Evolutionary conservation across 352 stramenopile species (phyloP), one percentile per base, ranked within the genome.

Genomic region (Pythium dissimile): DNA sequence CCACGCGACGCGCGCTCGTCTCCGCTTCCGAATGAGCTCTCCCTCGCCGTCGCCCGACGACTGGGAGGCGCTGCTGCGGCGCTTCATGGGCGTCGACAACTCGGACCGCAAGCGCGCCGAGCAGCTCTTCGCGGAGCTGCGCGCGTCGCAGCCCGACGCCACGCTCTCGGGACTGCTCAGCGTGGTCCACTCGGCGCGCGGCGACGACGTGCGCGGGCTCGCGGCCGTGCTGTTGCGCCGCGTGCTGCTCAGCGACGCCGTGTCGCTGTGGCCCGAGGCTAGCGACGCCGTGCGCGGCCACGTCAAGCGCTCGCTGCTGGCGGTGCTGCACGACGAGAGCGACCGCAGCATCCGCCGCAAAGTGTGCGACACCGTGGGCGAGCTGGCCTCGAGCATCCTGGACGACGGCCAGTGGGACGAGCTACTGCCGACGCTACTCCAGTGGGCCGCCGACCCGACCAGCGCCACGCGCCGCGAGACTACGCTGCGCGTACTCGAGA

Each of bases 341-440:
- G 84, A 93, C 59, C 75, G 77, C 44, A 84, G 84, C 56, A 92
- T 94, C 61, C 80, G 84, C 13, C 80, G 84, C 31, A 90, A 92
- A 48, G 77, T 92, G 43, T 92, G 84, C 55, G 84, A 94, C 60
- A 94, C 78, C 11, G 84, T 94, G 31, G 84, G 84, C 39, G 84
- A 94, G 43, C 62, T 94, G 37, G 84, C 81, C 54, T 86, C 69
- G 60, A 86, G 72, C 44, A 86, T 94, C 62, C 52, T 94, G 15
- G 84, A 92, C 26, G 80, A 94, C 64, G 78, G 73, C 21, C 80
- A 94, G 51, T 94, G 84, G 81, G 76, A 88, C 53, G 77, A 78
- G 20, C 59, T 94, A 42, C 45, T 92, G 45, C 81, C 78, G 10
- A 88, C 69, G 47, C 61, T 94, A 63, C 49, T 94, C 21, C 54